Evolutionary conservation across 108 stramenopile species (phyloP).

Genomic region (Skeletonema marinoi): DNA sequence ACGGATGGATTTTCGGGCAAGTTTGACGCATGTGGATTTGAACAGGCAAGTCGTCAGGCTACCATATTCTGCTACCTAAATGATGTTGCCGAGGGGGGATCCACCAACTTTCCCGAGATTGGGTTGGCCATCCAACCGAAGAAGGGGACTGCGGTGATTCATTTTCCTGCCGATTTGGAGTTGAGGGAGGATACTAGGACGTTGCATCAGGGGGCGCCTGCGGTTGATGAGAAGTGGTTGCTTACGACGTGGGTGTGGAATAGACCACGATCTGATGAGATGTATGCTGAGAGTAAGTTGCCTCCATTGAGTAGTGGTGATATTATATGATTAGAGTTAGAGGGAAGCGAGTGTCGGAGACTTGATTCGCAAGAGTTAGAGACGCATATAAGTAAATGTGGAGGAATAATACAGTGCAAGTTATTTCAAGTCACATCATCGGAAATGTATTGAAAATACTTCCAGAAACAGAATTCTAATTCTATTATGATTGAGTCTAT

Average conservation of each 20-base stretch:
- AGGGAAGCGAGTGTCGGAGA: too few species aligned
- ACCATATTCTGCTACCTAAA: constrained; percentile 63
- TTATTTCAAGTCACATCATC: too few species aligned
- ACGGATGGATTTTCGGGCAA: constrained; percentile 62
- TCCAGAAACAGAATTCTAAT: not conserved
- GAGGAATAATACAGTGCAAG: too few species aligned
- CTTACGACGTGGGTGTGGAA: constrained; percentile 60
- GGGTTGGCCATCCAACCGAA: constrained; percentile 37
- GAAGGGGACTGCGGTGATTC: constrained; percentile 46
- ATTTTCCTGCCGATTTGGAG: constrained; percentile 46
- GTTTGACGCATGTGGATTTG: constrained; percentile 56
- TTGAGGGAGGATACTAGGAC: constrained; percentile 52
- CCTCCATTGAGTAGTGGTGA: not conserved
- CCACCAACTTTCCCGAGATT: constrained; percentile 40
- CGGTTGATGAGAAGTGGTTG: constrained; percentile 60
- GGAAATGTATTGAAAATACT: too few species aligned
- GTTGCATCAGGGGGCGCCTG: constrained; percentile 41
- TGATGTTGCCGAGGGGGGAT: constrained; percentile 49
- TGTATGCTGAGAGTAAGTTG: not conserved
- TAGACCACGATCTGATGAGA: constrained; percentile 12
- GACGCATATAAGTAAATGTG: too few species aligned
- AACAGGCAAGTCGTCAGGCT: constrained; percentile 47
- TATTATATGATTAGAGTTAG: not conserved
- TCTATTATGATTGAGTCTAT: not conserved
- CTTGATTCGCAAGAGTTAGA: too few species aligned